Evolutionary conservation across 192 early-diverging fungal genomes (phyloP), one percentile per base, ranked within the genome.

Genomic region (Linnemannia hyalina): DNA sequence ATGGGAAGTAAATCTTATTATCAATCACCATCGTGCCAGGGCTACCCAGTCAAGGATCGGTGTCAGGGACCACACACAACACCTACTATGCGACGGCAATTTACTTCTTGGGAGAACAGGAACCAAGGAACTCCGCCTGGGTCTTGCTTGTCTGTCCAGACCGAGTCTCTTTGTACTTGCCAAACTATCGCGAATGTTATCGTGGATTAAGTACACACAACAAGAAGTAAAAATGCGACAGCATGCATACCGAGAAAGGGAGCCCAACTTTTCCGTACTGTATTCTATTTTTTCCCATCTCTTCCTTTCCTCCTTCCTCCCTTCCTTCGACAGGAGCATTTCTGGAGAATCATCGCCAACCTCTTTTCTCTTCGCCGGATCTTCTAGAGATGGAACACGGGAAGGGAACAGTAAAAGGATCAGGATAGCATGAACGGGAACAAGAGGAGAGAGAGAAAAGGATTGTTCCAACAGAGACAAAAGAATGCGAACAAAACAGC

Each of bases 11-110:
- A 65, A 65, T 65, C 60, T 65, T 65, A 65, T 65, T 65, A 65
- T 65, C 60, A 65, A 65, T 65, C 60, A 65, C 60, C 60, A 65
- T 32, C 60, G 60, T 32, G n/a, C 55, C 55, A 57, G n/a, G n/a
- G 60, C 9, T 4, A 65, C 26, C 26, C 11, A 9, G 60, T 16
- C 11, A 13, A 32, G 60, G 60, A 32, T 9, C 57, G 10, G 52
- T 26, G 7, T 57, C 60, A 35, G 4, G 60, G 60, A 65, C 13
- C 9, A 18, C 20, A 52, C 26, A 0, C 4, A 9, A 6, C 10
- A 10, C 6, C 9, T 32, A 32, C 60, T 29, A 65, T 65, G 60
- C 29, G 60, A 35, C 60, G 26, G 26, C 60, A 65, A 65, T 65
- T 16, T 32, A 32, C 60, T 32, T 65, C 60, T 65, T 29, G 60